phyloP scores from a whole-genome alignment of 148 eudicot genomes.

The Arbutus unedo region DNA sequence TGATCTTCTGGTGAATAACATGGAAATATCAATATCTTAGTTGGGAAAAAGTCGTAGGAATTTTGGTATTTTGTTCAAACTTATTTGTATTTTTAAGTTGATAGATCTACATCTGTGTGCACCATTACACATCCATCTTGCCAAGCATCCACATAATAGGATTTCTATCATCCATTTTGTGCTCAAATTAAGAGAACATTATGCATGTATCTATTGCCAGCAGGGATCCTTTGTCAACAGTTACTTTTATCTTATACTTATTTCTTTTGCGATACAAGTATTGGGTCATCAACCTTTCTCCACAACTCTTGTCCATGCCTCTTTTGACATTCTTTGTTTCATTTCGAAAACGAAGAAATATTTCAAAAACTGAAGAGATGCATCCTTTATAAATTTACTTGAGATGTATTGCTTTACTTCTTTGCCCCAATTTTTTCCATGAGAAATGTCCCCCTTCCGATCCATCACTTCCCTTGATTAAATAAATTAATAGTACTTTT shows the following conservation, averaged over 20 bases:
- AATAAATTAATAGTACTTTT: not conserved
- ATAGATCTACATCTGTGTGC: too few relatives aligned
- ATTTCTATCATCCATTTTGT: not conserved
- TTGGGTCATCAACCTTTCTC: not conserved
- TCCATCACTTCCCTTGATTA: not conserved
- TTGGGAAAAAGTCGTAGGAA: too few relatives aligned
- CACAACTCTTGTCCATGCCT: not conserved
- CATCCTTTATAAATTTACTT: too few relatives aligned
- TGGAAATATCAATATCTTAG: not conserved
- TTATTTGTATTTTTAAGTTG: too few relatives aligned
- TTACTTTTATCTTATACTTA: too few relatives aligned
- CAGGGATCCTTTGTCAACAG: not conserved
- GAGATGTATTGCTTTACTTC: too few relatives aligned
- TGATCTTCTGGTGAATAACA: not conserved
- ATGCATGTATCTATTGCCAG: not conserved
- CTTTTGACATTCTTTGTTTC: not conserved
- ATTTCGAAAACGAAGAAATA: too few relatives aligned
- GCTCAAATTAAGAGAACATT: not conserved
- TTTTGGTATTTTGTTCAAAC: too few relatives aligned
- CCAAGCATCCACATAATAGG: too few relatives aligned
- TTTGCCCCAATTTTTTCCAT: not conserved
- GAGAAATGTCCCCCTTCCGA: not conserved
- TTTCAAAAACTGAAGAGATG: too few relatives aligned
- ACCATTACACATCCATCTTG: too few relatives aligned
- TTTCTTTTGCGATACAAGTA: not conserved